Evolutionary conservation across 495 filamentous ascomycete genomes (phyloP).

Genomic region (Xylaria acuta): DNA sequence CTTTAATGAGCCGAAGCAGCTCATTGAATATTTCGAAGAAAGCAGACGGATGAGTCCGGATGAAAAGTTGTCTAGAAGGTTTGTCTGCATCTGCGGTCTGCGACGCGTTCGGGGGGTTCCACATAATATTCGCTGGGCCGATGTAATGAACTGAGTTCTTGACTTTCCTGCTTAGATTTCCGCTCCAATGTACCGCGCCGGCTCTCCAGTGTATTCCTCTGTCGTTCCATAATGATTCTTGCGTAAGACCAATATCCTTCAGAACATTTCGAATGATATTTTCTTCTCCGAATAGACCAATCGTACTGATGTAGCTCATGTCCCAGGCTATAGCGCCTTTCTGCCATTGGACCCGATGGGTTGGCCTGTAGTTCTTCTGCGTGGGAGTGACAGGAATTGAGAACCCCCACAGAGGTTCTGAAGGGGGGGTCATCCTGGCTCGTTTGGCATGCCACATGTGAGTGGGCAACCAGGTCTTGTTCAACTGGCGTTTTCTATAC

Average conservation of each 20-base stretch:
- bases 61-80: conserved; percentile 65
- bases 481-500: conserved; percentile 82
- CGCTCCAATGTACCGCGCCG: conserved; percentile 72
- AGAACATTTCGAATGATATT: conserved; percentile 69
- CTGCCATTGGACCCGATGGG: conserved; percentile 75
- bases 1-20: conserved; percentile 70
- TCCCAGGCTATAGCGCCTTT: conserved; percentile 81
- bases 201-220: conserved; percentile 75
- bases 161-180: conserved; percentile 67
- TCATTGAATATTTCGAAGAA: conserved; percentile 86
- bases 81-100: conserved; percentile 42
- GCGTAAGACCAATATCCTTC: conserved; percentile 64
- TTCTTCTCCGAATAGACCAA: conserved; percentile 74
- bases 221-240: conserved; percentile 63
- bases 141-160: conserved; percentile 63
- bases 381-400: conserved; percentile 82
- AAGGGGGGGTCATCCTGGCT: conserved; percentile 81
- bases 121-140: conserved; percentile 79
- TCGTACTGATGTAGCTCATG: conserved; percentile 91
- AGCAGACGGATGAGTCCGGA: conserved; percentile 86
- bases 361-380: conserved; percentile 86
- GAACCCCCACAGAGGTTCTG: conserved; percentile 86
- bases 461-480: conserved; percentile 94
- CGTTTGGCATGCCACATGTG: conserved; percentile 94
- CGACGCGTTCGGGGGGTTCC: conserved; percentile 52